Evolutionary conservation across 352 stramenopile species (phyloP).

Genomic region (Pythium scleroteichum): DNA sequence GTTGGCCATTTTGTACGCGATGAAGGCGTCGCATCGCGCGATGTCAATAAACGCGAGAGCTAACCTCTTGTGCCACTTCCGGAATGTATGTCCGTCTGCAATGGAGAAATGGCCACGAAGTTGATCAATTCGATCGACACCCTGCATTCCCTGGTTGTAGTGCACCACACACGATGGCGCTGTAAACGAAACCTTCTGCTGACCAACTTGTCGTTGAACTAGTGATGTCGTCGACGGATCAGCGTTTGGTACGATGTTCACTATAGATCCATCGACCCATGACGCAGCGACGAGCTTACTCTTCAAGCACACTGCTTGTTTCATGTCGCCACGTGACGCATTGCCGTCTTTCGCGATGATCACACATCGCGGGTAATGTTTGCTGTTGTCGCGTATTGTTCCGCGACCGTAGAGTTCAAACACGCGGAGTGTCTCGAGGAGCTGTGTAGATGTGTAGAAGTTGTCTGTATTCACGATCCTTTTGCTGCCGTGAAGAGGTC

Average conservation of each 20-base stretch:
- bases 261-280: background rate
- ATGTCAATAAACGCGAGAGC: slow-evolving; percentile 1
- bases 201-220: background rate
- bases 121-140: background rate
- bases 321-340: background rate
- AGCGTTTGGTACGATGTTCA: background rate
- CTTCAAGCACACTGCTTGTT: background rate
- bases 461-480: too few species aligned
- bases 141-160: background rate
- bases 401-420: background rate
- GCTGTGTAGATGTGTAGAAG: background rate
- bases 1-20: background rate
- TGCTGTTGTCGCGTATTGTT: background rate
- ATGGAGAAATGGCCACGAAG: background rate
- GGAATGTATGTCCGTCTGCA: background rate
- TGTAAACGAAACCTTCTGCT: background rate
- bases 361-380: background rate
- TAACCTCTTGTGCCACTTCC: slow-evolving; percentile 3
- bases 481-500: too few species aligned
- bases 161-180: background rate
- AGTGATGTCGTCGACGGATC: background rate
- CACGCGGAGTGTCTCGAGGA: background rate
- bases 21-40: background rate
- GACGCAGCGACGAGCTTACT: background rate
- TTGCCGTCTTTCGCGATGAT: background rate